phyloP scores from a whole-genome alignment of 768 basidiomycete species.

The Trametes gibbosa region DNA sequence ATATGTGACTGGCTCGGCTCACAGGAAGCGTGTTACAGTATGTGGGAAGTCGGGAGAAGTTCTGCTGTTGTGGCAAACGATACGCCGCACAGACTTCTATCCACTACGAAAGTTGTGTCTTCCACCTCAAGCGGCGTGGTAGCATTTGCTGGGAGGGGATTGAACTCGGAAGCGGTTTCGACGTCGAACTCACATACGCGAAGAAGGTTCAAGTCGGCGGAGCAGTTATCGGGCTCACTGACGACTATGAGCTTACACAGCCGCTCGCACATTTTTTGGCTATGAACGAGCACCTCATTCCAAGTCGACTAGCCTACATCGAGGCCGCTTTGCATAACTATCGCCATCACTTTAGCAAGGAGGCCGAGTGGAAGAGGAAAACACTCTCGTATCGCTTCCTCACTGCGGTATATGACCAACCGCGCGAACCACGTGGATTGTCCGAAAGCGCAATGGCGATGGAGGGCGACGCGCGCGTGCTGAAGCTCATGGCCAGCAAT shows the following conservation, averaged over 20 bases:
- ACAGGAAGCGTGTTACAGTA: constrained; percentile 32
- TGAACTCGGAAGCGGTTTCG: constrained; percentile 68
- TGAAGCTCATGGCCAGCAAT: constrained; percentile 45
- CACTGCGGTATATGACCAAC: constrained; percentile 55
- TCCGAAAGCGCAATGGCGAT: constrained; percentile 42
- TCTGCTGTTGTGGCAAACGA: constrained; percentile 42
- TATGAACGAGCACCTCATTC: constrained; percentile 53
- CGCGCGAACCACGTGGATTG: constrained; percentile 43
- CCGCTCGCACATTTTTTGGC: constrained; percentile 61
- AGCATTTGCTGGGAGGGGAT: constrained; percentile 49
- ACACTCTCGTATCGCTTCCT: constrained; percentile 66
- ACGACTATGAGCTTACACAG: constrained; percentile 62
- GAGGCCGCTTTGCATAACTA: constrained; percentile 51
- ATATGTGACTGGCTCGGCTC: not conserved
- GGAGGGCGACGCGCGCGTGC: constrained; percentile 57
- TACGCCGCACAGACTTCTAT: constrained; percentile 51
- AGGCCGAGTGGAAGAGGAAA: constrained; percentile 49
- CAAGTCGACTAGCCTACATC: constrained; percentile 39
- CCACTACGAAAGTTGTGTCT: constrained; percentile 44
- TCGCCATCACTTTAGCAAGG: constrained; percentile 46
- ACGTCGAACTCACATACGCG: constrained; percentile 55
- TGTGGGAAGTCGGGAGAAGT: constrained; percentile 44
- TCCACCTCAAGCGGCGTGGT: constrained; percentile 54
- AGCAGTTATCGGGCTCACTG: constrained; percentile 57
- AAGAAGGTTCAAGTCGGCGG: constrained; percentile 48